These are phyloP conservation scores for Hymenoscyphus repandus DNA, from an alignment of 2,329 filamentous ascomycete species.

Conservation along the genomic window DNA sequence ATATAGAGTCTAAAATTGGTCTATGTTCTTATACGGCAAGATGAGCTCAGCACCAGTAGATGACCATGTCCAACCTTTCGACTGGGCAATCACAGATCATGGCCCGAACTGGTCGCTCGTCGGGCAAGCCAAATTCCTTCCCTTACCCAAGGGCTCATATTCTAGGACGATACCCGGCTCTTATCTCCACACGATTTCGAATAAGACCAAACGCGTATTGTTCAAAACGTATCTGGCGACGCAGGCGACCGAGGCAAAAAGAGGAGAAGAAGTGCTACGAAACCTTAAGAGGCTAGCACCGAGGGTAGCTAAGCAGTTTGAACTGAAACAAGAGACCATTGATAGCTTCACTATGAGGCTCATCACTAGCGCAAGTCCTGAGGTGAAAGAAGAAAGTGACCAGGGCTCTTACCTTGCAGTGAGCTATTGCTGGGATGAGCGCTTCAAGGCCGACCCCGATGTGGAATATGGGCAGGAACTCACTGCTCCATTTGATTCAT, in stretches of 20 bases:
- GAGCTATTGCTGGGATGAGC: slow-evolving; percentile 7
- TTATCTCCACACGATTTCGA: background rate
- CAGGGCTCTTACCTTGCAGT: slow-evolving; percentile 1
- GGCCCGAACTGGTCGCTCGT: background rate
- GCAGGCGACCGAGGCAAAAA: background rate
- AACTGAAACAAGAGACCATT: slow-evolving; percentile 3
- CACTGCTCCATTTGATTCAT: slow-evolving; percentile 2
- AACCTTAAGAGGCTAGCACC: slow-evolving; percentile 2
- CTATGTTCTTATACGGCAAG: too few relatives aligned
- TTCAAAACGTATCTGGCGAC: background rate
- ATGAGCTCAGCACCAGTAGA: too few relatives aligned
- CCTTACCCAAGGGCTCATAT: background rate
- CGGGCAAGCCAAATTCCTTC: background rate
- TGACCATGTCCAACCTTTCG: too few relatives aligned
- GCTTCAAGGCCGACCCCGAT: background rate
- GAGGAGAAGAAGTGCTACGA: slow-evolving; percentile 15
- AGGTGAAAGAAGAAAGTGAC: background rate
- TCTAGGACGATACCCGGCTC: background rate
- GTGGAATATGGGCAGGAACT: background rate
- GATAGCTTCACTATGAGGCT: background rate
- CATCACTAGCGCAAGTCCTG: background rate
- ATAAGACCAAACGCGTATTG: background rate
- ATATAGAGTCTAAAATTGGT: too few relatives aligned
- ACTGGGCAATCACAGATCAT: too few relatives aligned
- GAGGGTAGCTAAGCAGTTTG: slow-evolving; percentile 3